These are phyloP conservation scores for Coemansia sp. DNA, from an alignment of 192 early-diverging fungal genomes.

Conservation along the genomic window DNA sequence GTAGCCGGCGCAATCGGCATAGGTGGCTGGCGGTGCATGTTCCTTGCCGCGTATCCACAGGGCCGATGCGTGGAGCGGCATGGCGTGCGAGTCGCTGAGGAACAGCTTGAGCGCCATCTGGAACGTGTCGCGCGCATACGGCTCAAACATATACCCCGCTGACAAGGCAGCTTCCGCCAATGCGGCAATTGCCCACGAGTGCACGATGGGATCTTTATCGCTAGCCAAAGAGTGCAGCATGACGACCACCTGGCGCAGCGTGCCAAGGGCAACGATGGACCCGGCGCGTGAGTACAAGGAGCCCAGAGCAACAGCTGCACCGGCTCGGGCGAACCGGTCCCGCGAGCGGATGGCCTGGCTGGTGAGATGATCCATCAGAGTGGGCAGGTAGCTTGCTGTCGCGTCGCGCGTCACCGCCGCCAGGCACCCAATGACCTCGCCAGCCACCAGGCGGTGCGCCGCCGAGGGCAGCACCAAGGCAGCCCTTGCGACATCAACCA, in stretches of 20 bases:
- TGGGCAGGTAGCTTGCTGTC: conserved; percentile 30
- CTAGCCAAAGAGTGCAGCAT: conserved; percentile 87
- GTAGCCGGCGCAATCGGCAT: conserved; percentile 1
- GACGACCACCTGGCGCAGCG: conserved; percentile 86
- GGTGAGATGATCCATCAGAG: conserved; percentile 43
- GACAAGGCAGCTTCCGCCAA: conserved; percentile 84
- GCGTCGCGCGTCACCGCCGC: conserved; percentile 55
- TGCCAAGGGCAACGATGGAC: conserved; percentile 78
- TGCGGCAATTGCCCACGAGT: conserved; percentile 88
- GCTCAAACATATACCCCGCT: conserved; percentile 89
- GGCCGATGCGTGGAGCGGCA: conserved; percentile 36
- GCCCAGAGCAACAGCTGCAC: conserved; percentile 88
- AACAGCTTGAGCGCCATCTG: conserved; percentile 85
- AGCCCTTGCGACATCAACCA: conserved; percentile 41
- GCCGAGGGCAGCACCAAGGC: conserved; percentile 69
- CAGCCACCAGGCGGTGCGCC: conserved; percentile 70
- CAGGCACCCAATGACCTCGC: conserved; percentile 81
- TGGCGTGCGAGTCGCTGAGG: conserved; percentile 84
- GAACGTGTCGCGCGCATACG: conserved; percentile 85
- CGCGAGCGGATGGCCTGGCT: conserved; percentile 82
- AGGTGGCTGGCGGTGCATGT: conserved; percentile 5
- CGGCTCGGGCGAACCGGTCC: conserved; percentile 92
- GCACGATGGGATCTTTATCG: conserved; percentile 92
- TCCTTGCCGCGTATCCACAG: conserved; percentile 44
- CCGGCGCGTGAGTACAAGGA: conserved; percentile 87